Conservation (phyloP, 768 basidiomycete species). For the Tremella fuciformis region DNA sequence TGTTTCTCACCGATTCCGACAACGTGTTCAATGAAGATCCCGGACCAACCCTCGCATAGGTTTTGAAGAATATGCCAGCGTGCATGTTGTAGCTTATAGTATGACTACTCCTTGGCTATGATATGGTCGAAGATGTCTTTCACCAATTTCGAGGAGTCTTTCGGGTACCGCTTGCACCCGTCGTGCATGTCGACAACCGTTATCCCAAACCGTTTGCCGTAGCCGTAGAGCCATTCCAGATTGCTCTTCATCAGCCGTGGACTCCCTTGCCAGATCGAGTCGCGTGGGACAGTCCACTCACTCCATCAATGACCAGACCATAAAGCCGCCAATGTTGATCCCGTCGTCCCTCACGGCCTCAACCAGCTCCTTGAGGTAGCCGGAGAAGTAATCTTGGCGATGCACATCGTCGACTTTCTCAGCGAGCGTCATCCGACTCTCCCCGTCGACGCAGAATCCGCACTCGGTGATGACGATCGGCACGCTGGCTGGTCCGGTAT, state of each 20-base stretch:
- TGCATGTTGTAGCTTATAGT: too few relatives aligned
- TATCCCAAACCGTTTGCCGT: slow-evolving; percentile 21
- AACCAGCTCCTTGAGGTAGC: slow-evolving; percentile 28
- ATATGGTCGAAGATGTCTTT: slow-evolving; percentile 27
- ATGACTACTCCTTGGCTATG: slow-evolving; percentile 1
- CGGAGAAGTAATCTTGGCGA: slow-evolving; percentile 31
- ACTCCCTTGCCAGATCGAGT: too few relatives aligned
- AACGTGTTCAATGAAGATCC: too few relatives aligned
- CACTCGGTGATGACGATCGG: slow-evolving; percentile 38
- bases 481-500: slow-evolving; percentile 18
- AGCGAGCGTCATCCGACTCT: slow-evolving; percentile 14
- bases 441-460: slow-evolving; percentile 31
- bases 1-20: too few relatives aligned
- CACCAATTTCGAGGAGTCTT: slow-evolving; percentile 32
- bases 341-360: slow-evolving; percentile 32
- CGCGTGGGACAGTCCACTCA: slow-evolving; percentile 11
- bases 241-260: slow-evolving; percentile 22
- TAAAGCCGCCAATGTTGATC: slow-evolving; percentile 27
- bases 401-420: slow-evolving; percentile 28
- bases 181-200: slow-evolving; percentile 30
- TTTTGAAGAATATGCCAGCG: too few relatives aligned
- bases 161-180: slow-evolving; percentile 32
- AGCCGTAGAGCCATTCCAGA: slow-evolving; percentile 28
- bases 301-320: slow-evolving; percentile 41
- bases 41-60: too few relatives aligned